A percentile compares a stretch with the other conserved stretches of the same genome.
These are phyloP conservation scores for Saussurea involucrata DNA, from an alignment of 129 eudicot species.

Conservation along the genomic window DNA sequence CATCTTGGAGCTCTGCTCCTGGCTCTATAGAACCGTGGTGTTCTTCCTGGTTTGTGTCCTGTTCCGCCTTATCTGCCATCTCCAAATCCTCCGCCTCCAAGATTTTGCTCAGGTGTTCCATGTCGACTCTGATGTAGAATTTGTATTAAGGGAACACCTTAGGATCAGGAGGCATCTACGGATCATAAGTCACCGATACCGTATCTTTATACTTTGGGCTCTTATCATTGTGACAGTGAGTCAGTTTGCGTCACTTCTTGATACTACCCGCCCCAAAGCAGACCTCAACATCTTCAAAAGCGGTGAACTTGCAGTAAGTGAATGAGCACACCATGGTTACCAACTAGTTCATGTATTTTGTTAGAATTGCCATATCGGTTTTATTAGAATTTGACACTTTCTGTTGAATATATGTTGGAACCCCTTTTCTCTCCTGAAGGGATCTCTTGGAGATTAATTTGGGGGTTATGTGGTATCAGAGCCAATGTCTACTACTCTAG, in stretches of 20 bases:
- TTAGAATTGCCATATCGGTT: background rate
- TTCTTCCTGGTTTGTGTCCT: conserved; percentile 90
- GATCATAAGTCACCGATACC: conserved; percentile 84
- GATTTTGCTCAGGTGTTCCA: conserved; percentile 85
- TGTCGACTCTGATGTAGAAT: conserved; percentile 62
- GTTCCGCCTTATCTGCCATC: conserved; percentile 89
- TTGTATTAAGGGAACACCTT: conserved; percentile 74
- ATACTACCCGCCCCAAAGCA: conserved; percentile 69
- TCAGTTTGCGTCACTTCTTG: conserved; percentile 64
- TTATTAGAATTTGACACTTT: too few relatives aligned
- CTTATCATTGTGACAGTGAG: conserved; percentile 74
- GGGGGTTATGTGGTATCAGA: background rate
- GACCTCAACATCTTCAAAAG: conserved; percentile 58
- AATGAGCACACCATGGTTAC: background rate
- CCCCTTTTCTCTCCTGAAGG: too few relatives aligned
- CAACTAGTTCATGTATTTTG: background rate
- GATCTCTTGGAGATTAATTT: too few relatives aligned
- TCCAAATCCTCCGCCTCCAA: conserved; percentile 84
- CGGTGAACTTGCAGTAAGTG: conserved; percentile 91
- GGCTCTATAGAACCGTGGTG: conserved; percentile 85
- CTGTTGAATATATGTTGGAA: too few relatives aligned
- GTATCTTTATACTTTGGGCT: conserved; percentile 63
- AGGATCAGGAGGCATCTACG: conserved; percentile 82
- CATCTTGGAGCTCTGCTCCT: conserved; percentile 71
- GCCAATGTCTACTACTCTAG: background rate